Percentiles rank a stretch among this genome's conserved stretches.
Evolutionary conservation across 768 basidiomycete genomes (phyloP).

Genomic region (Russula olivacea): DNA sequence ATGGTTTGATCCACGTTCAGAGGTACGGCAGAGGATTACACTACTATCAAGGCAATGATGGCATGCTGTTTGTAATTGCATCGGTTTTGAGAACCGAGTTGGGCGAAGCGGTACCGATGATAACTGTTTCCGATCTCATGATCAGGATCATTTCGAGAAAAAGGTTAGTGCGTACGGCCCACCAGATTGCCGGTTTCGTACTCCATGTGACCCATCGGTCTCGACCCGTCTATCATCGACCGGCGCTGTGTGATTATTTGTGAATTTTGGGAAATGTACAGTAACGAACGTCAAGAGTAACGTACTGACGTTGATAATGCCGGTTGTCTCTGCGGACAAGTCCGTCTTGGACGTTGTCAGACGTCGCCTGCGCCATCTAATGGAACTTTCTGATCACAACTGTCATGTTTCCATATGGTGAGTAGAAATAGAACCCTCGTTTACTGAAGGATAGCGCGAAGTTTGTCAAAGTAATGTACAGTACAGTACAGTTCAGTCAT

Average conservation of each 20-base stretch:
- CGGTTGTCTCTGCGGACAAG: no score
- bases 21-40: neutral
- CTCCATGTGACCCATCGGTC: neutral
- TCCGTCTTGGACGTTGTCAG: no score
- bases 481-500: no score
- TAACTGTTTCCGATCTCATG: neutral
- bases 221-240: neutral
- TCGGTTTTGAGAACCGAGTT: neutral
- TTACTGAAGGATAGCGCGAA: no score
- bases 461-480: no score
- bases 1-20: neutral
- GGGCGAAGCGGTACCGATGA: neutral
- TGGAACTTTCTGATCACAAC: no score
- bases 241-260: neutral
- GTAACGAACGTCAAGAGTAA: no score
- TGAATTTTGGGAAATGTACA: no score
- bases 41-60: neutral
- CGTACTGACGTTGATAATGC: no score
- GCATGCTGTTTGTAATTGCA: neutral
- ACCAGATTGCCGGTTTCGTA: neutral
- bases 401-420: no score
- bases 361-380: no score
- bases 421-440: no score
- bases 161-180: neutral
- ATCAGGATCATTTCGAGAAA: neutral